A percentile compares a stretch with the other conserved stretches of the same genome.
These are phyloP conservation scores for Scheffersomyces illinoinensis DNA, from an alignment of 1,139 yeast species.

Conservation along the genomic window DNA sequence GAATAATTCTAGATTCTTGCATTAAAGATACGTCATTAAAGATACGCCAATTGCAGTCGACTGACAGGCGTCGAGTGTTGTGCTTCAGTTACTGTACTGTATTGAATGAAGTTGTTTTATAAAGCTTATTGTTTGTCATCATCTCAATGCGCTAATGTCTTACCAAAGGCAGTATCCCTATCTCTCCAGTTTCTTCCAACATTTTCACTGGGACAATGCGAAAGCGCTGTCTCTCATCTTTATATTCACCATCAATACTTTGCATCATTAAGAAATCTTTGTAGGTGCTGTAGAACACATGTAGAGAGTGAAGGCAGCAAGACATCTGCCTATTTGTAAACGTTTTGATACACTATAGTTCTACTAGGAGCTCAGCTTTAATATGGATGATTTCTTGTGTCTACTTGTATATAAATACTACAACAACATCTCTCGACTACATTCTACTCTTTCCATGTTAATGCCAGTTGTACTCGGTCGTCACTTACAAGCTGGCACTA, in stretches of 20 bases:
- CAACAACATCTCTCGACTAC: not conserved
- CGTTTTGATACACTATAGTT: not conserved
- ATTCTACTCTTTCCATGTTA: constrained; percentile 4
- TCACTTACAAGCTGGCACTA: not conserved
- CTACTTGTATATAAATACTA: too few species aligned
- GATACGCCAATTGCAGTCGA: not conserved
- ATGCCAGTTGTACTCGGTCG: constrained; percentile 1
- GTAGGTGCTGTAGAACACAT: not conserved
- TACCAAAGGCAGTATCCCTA: not conserved
- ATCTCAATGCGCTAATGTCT: not conserved
- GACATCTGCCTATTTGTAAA: not conserved
- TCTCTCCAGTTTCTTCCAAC: not conserved
- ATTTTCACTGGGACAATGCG: not conserved
- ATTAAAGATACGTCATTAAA: not conserved
- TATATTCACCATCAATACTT: not conserved
- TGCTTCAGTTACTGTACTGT: not conserved
- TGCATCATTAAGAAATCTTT: not conserved
- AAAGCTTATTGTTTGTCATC: not conserved
- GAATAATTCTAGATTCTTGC: not conserved
- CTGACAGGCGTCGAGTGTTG: not conserved
- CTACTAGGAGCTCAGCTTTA: too few species aligned
- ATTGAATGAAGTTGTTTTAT: too few species aligned
- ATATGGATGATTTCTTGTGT: not conserved
- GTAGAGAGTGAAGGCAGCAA: not conserved
- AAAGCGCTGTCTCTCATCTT: not conserved